phyloP scores from a whole-genome alignment of 306 rosid genomes.

The Cucurbita argyrosperma region DNA sequence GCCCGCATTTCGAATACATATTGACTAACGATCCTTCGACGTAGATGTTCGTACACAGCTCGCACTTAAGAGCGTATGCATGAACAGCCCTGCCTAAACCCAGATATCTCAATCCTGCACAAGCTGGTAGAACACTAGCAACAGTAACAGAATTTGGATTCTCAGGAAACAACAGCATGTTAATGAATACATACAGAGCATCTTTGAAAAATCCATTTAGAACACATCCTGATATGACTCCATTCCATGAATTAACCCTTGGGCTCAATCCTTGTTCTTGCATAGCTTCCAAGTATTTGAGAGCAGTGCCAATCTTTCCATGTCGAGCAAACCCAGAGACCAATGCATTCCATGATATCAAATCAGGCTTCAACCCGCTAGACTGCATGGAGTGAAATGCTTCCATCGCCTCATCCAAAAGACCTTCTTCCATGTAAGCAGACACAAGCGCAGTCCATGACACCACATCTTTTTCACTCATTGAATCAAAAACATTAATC shows the following conservation, averaged over 20 bases:
- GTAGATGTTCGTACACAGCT: conserved; percentile 18
- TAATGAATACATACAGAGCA: conserved; percentile 22
- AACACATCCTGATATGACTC: conserved; percentile 32
- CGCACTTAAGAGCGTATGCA: conserved; percentile 19
- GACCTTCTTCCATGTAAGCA: conserved; percentile 26
- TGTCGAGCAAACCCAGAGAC: conserved; percentile 30
- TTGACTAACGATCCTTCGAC: conserved; percentile 30
- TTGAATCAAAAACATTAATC: conserved; percentile 17
- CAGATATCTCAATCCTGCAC: conserved; percentile 25
- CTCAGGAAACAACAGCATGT: conserved; percentile 21
- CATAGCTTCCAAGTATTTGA: conserved; percentile 22
- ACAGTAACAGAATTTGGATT: conserved; percentile 23
- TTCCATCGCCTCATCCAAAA: conserved; percentile 20
- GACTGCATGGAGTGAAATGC: conserved; percentile 22
- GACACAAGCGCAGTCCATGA: conserved; percentile 36
- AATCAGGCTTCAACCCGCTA: conserved; percentile 23
- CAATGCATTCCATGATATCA: conserved; percentile 38
- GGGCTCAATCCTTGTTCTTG: conserved; percentile 26
- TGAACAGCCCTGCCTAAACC: conserved; percentile 29
- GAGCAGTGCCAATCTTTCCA: conserved; percentile 25
- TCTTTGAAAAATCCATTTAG: conserved; percentile 27
- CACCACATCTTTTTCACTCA: conserved; percentile 30
- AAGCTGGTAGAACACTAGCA: conserved; percentile 31
- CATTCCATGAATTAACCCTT: conserved; percentile 32
- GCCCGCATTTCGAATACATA: conserved; percentile 29